Percentiles rank a stretch among this genome's conserved stretches.
phyloP scores from a whole-genome alignment of 345 rosid species.

The Eucalyptus polybractea region DNA sequence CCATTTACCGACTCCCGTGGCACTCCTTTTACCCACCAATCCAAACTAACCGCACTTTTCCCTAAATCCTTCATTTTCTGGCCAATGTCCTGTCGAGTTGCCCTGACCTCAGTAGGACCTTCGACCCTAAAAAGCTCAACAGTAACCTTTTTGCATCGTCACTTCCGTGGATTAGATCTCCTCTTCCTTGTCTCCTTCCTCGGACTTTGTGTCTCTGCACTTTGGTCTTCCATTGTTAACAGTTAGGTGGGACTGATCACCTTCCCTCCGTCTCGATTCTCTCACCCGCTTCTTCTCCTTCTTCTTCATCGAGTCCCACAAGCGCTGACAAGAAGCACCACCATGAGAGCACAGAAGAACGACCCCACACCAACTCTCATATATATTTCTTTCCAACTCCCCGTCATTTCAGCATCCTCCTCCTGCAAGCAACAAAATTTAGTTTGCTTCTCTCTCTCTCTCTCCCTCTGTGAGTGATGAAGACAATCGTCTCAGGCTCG shows the following conservation, averaged over 20 bases:
- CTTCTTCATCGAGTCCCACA: background rate
- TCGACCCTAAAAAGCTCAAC: background rate
- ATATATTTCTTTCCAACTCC: background rate
- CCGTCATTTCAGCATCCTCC: background rate
- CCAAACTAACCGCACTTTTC: background rate
- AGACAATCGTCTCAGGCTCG: constrained; percentile 54
- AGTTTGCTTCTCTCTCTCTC: background rate
- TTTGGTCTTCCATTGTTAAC: background rate
- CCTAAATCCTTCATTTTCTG: background rate
- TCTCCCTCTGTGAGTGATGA: constrained; percentile 19
- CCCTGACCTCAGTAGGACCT: background rate
- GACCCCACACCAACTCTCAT: background rate
- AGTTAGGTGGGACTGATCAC: constrained; percentile 79
- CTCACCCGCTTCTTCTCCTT: background rate
- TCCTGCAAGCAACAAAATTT: background rate
- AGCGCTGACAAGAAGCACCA: background rate
- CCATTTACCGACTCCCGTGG: background rate
- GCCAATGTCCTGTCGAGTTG: background rate
- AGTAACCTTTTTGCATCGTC: background rate
- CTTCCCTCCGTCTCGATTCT: constrained; percentile 4
- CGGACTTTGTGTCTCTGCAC: background rate
- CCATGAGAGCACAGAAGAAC: background rate
- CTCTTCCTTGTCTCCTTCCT: background rate
- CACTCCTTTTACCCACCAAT: background rate
- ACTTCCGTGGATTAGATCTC: background rate